Evolutionary conservation across 2,329 filamentous ascomycete genomes (phyloP), one percentile per base, ranked within the genome.

Genomic region (Stagonosporopsis rhizophila): DNA sequence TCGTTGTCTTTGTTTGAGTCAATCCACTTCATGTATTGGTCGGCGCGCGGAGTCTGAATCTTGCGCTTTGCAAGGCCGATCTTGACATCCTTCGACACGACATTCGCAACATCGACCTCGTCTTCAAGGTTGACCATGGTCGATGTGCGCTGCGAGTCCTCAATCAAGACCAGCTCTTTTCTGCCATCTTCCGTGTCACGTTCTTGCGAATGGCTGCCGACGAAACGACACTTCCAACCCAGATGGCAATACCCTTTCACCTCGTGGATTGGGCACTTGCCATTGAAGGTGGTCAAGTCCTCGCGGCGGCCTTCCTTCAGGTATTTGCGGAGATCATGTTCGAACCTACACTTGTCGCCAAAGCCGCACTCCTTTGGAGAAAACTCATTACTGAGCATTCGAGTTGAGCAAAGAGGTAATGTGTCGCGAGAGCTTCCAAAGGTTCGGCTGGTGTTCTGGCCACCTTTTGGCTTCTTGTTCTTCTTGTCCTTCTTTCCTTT

Each of bases 181-280:
- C 85, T 85, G 8, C 92, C 94, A 74, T 96, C 93, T 50, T 88
- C 87, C 19, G 82, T 86, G 62, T 90, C 86, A 22, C 90, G 78
- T 77, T 98, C 94, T 60, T 87, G 83, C 67, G 92, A 95, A 77
- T 99, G 95, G 60, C 91, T 96, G 60, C 85, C 85, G 30, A 91
- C 89, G 71, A 97, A 96, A 20, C 94, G 89, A 74, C 95, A 99
- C 74, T 94, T 96, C 93, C 94, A 99, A 6, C 95, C 95, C 14
- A 89, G 86, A 44, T 85, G 83, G 68, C 95, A 99, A 59, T 82
- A 86, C 12, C 93, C 93, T 61, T 89, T 85, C 15, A 82, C 81
- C 63, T 91, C 88, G 75, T 87, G 97, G 8, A 96, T 84, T 0
- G 93, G 94, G 70, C 95, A 99, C 59, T 89, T 82, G 6, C 91